Conservation (phyloP, 2,329 filamentous ascomycete species). For the Triangularia setosa region DNA sequence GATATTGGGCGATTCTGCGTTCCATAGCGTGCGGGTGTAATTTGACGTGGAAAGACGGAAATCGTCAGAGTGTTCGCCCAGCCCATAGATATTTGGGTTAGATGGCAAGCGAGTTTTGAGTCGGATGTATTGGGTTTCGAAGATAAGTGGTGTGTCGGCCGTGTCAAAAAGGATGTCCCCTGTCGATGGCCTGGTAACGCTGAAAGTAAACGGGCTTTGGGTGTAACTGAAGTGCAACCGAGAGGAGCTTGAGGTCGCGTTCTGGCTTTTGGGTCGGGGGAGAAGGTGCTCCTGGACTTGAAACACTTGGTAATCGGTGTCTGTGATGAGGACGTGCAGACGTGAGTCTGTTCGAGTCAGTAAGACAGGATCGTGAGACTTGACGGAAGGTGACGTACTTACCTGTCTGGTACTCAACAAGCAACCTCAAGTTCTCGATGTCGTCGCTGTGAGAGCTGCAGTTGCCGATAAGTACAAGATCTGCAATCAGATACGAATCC, state of each 20-base stretch:
- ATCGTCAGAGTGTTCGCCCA: conserved; percentile 71
- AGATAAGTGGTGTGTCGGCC: conserved; percentile 53
- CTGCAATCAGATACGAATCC: conserved; percentile 58
- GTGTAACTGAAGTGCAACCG: conserved; percentile 45
- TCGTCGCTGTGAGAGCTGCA: conserved; percentile 77
- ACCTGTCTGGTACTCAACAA: conserved; percentile 34
- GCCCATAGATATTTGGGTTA: conserved; percentile 66
- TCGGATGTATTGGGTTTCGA: conserved; percentile 70
- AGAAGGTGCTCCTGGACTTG: conserved; percentile 70
- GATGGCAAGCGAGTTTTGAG: conserved; percentile 64
- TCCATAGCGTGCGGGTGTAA: conserved; percentile 67
- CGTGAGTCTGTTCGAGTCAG: conserved; percentile 9
- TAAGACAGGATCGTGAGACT: neutral
- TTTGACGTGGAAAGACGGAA: conserved; percentile 62
- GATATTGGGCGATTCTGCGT: conserved; percentile 60
- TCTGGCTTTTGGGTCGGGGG: conserved; percentile 49
- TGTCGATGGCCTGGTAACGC: conserved; percentile 42
- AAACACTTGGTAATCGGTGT: conserved; percentile 55
- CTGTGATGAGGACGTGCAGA: conserved; percentile 70
- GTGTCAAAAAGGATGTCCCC: conserved; percentile 56
- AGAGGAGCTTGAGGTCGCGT: conserved; percentile 20
- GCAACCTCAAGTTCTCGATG: conserved; percentile 44
- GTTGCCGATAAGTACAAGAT: conserved; percentile 60
- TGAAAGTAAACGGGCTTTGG: conserved; percentile 55
- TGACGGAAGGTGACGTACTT: neutral